Conservation (phyloP, 441 rosid genomes). For the Gossypium lobatum region DNA sequence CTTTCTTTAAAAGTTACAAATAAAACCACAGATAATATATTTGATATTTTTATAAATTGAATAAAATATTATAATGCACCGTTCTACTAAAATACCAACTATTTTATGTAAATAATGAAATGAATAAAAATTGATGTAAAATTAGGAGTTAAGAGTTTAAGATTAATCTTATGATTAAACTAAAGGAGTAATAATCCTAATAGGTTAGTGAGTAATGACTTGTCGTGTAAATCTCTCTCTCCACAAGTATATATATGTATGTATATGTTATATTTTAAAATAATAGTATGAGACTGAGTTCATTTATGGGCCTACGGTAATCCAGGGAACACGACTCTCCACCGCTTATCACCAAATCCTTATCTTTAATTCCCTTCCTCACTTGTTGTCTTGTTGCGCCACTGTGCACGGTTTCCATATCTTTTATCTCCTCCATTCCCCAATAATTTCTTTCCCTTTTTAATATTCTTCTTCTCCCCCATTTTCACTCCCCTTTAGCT, state of each 20-base stretch:
- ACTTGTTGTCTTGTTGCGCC: not conserved
- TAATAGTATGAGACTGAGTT: not conserved
- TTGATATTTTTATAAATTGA: too few species aligned
- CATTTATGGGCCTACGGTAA: constrained; percentile 41
- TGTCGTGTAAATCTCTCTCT: too few species aligned
- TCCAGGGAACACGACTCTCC: constrained; percentile 25
- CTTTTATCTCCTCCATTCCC: constrained; percentile 9
- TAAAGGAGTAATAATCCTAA: too few species aligned
- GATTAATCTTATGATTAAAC: too few species aligned
- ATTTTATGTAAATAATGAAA: too few species aligned
- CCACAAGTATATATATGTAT: not conserved
- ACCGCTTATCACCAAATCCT: constrained; percentile 45
- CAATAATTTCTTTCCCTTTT: not conserved
- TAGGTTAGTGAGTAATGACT: too few species aligned
- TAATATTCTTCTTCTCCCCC: not conserved
- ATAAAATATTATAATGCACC: too few species aligned
- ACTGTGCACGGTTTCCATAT: constrained; percentile 6
- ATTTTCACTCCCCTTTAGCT: not conserved
- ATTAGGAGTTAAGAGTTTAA: too few species aligned
- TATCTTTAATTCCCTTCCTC: constrained; percentile 27
- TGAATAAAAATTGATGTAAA: too few species aligned
- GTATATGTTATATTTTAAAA: not conserved
- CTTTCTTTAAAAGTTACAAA: too few species aligned
- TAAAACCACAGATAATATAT: too few species aligned
- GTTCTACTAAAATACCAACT: too few species aligned